phyloP scores from a whole-genome alignment of 371 early-diverging fungal species.

The Mortierella sp. region DNA sequence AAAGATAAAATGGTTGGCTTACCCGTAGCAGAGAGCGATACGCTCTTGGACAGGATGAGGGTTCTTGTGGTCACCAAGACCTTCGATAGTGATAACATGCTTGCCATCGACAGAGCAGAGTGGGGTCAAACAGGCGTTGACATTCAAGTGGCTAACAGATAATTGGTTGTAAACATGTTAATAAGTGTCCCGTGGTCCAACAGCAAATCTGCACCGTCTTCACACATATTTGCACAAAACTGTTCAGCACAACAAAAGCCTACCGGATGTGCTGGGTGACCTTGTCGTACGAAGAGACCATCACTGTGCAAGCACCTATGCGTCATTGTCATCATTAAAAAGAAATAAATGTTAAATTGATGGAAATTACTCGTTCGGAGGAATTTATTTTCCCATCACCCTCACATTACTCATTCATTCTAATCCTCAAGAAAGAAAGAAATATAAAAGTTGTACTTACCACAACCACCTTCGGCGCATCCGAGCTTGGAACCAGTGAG shows the following conservation, averaged over 20 bases:
- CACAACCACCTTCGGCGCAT: constrained; percentile 81
- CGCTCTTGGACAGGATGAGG: constrained; percentile 82
- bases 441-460: constrained; percentile 42
- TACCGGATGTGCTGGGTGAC: constrained; percentile 54
- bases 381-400: too few relatives aligned
- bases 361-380: too few relatives aligned
- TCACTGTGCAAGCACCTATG: constrained; percentile 82
- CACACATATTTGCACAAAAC: too few relatives aligned
- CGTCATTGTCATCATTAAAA: not conserved
- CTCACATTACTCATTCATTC: too few relatives aligned
- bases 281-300: constrained; percentile 71
- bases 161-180: not conserved
- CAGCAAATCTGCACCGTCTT: too few relatives aligned
- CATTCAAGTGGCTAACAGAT: constrained; percentile 61
- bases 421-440: too few relatives aligned
- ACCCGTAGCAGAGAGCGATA: constrained; percentile 69
- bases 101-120: constrained; percentile 78
- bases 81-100: constrained; percentile 86
- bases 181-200: constrained; percentile 23
- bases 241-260: constrained; percentile 11
- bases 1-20: constrained; percentile 3
- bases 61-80: constrained; percentile 71
- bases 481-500: constrained; percentile 87
- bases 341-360: not conserved
- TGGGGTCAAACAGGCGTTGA: constrained; percentile 82